Conservation (phyloP, 2,329 filamentous ascomycete genomes). For the Aspergillus sp. region DNA sequence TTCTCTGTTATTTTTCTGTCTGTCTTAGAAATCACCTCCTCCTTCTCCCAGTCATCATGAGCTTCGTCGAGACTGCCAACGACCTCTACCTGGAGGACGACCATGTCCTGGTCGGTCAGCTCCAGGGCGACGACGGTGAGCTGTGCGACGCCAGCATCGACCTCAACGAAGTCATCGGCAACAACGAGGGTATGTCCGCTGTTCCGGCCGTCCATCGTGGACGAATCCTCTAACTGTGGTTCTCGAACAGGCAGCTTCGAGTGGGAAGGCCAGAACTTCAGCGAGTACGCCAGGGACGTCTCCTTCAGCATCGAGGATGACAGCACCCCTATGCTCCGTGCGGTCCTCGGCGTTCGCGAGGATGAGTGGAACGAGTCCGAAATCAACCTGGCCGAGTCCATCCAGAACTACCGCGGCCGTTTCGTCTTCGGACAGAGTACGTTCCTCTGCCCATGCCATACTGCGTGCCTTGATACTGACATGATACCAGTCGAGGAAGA, state of each 20-base stretch:
- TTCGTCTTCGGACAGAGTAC: slow-evolving; percentile 31
- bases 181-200: slow-evolving; percentile 37
- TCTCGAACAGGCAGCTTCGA: slow-evolving; percentile 31
- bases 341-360: slow-evolving; percentile 34
- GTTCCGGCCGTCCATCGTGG: too few species aligned
- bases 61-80: slow-evolving; percentile 43
- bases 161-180: slow-evolving; percentile 44
- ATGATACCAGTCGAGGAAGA: too few species aligned
- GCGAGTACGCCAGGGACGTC: slow-evolving; percentile 39
- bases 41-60: too few species aligned
- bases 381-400: slow-evolving; percentile 48
- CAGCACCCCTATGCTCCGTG: slow-evolving; percentile 45
- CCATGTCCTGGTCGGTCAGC: slow-evolving; percentile 40
- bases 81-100: slow-evolving; percentile 43
- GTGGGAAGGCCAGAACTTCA: slow-evolving; percentile 41
- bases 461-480: too few species aligned
- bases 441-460: too few species aligned
- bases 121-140: slow-evolving; percentile 36
- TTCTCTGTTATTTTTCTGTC: too few species aligned
- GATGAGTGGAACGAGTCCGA: slow-evolving; percentile 37
- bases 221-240: too few species aligned
- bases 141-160: slow-evolving; percentile 38
- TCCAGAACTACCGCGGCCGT: slow-evolving; percentile 45
- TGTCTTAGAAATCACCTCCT: too few species aligned
- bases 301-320: slow-evolving; percentile 42